Evolutionary conservation across 805 yeast genomes (phyloP), one percentile per base, ranked within the genome.

Genomic region (Wickerhamiella dianesei): DNA sequence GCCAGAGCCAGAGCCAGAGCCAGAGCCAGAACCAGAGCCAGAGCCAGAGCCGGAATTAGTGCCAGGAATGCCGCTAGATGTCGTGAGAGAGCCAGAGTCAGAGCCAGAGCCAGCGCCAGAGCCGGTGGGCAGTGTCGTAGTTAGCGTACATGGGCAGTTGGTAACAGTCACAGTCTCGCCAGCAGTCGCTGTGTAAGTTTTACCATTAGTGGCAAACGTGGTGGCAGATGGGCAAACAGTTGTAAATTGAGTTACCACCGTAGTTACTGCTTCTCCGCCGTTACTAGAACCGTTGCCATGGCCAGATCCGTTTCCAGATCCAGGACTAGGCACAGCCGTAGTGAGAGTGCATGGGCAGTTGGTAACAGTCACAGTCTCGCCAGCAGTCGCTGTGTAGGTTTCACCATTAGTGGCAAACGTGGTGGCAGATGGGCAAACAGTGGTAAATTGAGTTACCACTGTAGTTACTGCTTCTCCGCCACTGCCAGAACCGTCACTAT

Each of bases 311-410:
- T 37, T 37, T 39, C 19, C 25, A 37, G 20, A 5, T 9, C n/a
- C n/a, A n/a, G n/a, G n/a, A n/a, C n/a, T n/a, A n/a, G n/a, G n/a
- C n/a, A n/a, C n/a, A n/a, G 47, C 17, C 14, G 32, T 3, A 13
- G 48, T 29, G 3, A 48, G n/a, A 2, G 51, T 48, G 36, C 49
- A 48, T 16, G 51, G 51, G 35, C 51, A 48, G 37, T 45, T 46
- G 3, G 51, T 48, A 16, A 48, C 39, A 18, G 47, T 44, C 17
- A 45, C n/a, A 21, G 48, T 45, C 20, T 48, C 43, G 21, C 48
- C 48, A 2, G 37, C 18, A 9, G 50, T 22, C 5, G 43, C 48
- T 3, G 50, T 44, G 32, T 35, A 41, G 2, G 36, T 40, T 17
- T n/a, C 17, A 3, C 50, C 50, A 22, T 44, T 48, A 13, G 48